A percentile compares a stretch with the other conserved stretches of the same genome.
Evolutionary conservation across 371 early-diverging fungal species (phyloP).

Genomic region (Chytridiales sp.): DNA sequence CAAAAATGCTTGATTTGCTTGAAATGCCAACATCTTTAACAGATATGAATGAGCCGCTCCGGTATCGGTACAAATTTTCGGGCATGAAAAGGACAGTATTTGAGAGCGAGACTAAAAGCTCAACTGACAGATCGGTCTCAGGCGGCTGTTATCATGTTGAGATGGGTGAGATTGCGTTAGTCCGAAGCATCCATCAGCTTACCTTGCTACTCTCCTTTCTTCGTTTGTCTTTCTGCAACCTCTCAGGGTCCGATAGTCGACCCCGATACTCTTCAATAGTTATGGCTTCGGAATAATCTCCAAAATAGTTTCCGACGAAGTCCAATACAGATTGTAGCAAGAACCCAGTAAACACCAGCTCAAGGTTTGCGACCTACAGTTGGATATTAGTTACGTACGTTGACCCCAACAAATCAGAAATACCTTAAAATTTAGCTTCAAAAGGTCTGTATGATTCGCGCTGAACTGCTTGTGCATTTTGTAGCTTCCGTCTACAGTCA

Average conservation of each 20-base stretch:
- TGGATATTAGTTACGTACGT: neutral
- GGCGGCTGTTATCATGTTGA: no score
- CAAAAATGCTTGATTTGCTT: conserved; percentile 6
- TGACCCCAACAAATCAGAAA: conserved; percentile 5
- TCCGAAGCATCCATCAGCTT: conserved; percentile 6
- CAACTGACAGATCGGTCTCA: no score
- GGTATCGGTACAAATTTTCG: conserved; percentile 72
- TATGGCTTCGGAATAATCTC: conserved; percentile 63
- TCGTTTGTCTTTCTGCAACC: conserved; percentile 48
- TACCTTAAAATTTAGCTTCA: conserved; percentile 66
- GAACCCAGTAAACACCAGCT: conserved; percentile 58
- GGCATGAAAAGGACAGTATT: no score
- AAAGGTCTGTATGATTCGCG: conserved; percentile 48
- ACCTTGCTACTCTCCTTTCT: conserved; percentile 63
- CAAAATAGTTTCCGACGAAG: conserved; percentile 77
- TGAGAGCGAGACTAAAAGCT: no score
- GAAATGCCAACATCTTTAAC: conserved; percentile 51
- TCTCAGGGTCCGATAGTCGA: conserved; percentile 49
- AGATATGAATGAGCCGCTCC: conserved; percentile 55
- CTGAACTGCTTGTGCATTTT: conserved; percentile 51
- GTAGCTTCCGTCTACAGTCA: conserved; percentile 63
- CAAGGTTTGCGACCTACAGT: conserved; percentile 12
- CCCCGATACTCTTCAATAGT: conserved; percentile 74
- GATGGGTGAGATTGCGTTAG: neutral
- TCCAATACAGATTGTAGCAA: conserved; percentile 71